Percentiles rank a stretch among this genome's conserved stretches.
Evolutionary conservation across 1,284 basidiomycete species (phyloP).

Genomic region (Fomitopsis betulina): DNA sequence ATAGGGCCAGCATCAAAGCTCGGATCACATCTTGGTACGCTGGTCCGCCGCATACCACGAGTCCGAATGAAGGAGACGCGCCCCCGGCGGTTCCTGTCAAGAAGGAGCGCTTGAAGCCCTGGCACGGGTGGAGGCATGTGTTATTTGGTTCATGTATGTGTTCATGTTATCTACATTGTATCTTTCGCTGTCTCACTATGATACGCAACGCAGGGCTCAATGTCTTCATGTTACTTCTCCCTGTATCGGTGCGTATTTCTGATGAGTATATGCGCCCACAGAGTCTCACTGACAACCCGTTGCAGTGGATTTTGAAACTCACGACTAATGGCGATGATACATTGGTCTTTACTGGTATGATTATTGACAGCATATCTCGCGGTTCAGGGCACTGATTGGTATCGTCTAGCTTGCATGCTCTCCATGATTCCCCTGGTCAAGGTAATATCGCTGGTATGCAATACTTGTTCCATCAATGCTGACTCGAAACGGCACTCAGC

Average conservation of each 20-base stretch:
- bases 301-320: conserved; percentile 61
- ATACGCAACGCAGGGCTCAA: conserved; percentile 51
- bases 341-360: conserved; percentile 61
- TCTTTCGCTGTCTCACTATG: background rate
- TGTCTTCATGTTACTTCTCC: conserved; percentile 51
- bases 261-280: background rate
- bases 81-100: conserved; percentile 5
- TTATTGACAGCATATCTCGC: background rate
- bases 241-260: conserved; percentile 48
- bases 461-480: conserved; percentile 4
- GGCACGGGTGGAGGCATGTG: conserved; percentile 51
- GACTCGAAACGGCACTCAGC: conserved; percentile 27
- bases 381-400: background rate
- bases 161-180: background rate
- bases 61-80: conserved; percentile 9
- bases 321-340: conserved; percentile 52
- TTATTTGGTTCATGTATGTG: conserved; percentile 51
- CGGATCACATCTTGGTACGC: conserved; percentile 18
- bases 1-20: conserved; percentile 8
- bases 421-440: conserved; percentile 71
- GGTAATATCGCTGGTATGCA: conserved; percentile 28
- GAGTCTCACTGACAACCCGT: background rate
- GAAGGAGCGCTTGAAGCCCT: conserved; percentile 8
- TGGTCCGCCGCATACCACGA: conserved; percentile 13
- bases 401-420: conserved; percentile 53